These are phyloP conservation scores for Lachancea quebecensis DNA, from an alignment of 805 yeast species.

Conservation along the genomic window DNA sequence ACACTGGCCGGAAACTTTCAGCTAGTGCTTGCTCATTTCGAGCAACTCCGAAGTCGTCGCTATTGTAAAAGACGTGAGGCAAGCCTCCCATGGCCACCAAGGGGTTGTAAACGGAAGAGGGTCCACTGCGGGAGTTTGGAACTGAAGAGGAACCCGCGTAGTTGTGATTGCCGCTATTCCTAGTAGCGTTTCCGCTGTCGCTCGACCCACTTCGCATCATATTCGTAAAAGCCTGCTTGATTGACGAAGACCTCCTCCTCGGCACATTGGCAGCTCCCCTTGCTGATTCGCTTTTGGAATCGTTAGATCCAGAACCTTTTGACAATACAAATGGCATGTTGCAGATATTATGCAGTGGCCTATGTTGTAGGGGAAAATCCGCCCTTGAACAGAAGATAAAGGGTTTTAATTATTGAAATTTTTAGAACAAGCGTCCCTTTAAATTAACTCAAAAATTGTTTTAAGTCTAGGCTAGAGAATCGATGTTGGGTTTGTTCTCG, in stretches of 20 bases:
- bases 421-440: no score
- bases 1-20: background rate
- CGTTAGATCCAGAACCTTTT: background rate
- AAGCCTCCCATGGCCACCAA: constrained; percentile 1
- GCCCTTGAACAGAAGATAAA: no score
- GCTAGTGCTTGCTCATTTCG: background rate
- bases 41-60: constrained; percentile 4
- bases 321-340: background rate
- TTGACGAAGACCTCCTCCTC: constrained; percentile 21
- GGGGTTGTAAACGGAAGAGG: background rate
- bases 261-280: background rate
- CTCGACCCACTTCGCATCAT: constrained; percentile 12
- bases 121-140: background rate
- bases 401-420: no score
- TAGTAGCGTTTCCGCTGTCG: background rate
- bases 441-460: no score
- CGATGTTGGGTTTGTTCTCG: no score
- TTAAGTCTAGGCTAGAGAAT: no score
- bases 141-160: background rate
- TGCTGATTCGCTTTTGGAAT: background rate
- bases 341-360: background rate
- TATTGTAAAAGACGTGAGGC: constrained; percentile 1
- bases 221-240: constrained; percentile 21
- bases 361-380: no score
- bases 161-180: background rate